Percentiles rank a stretch among this genome's conserved stretches.
These are phyloP conservation scores for Leccinum ochraceum DNA, from an alignment of 768 basidiomycete genomes.

Conservation along the genomic window DNA sequence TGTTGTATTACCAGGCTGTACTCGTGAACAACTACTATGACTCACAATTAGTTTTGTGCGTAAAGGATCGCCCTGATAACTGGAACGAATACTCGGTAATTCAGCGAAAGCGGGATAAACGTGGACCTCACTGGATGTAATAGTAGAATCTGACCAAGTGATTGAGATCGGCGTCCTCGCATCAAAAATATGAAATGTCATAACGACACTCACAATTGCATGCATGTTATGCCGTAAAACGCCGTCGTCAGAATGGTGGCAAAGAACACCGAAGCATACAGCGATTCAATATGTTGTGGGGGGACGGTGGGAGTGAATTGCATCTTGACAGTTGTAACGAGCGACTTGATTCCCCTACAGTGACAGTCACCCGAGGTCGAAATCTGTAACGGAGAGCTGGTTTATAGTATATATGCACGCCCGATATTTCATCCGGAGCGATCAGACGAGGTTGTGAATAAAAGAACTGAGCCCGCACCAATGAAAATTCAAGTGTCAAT, in stretches of 20 bases:
- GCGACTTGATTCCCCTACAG: neutral
- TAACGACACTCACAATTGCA: neutral
- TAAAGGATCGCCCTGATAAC: slow-evolving; percentile 8
- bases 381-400: neutral
- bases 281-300: neutral
- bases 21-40: neutral
- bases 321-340: neutral
- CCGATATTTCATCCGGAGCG: neutral
- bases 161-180: neutral
- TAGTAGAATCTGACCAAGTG: neutral
- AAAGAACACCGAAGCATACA: neutral
- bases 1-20: neutral
- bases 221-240: neutral
- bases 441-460: neutral
- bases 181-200: neutral
- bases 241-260: neutral
- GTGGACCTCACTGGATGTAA: slow-evolving; percentile 2
- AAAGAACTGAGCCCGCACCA: neutral
- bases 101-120: neutral
- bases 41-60: slow-evolving; percentile 17
- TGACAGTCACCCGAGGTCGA: neutral
- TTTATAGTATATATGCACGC: neutral
- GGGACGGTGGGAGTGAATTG: neutral
- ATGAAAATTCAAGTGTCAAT: neutral
- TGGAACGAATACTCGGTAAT: neutral